Conservation (phyloP, 179 eudicot genomes). For the Nepenthes alata region DNA sequence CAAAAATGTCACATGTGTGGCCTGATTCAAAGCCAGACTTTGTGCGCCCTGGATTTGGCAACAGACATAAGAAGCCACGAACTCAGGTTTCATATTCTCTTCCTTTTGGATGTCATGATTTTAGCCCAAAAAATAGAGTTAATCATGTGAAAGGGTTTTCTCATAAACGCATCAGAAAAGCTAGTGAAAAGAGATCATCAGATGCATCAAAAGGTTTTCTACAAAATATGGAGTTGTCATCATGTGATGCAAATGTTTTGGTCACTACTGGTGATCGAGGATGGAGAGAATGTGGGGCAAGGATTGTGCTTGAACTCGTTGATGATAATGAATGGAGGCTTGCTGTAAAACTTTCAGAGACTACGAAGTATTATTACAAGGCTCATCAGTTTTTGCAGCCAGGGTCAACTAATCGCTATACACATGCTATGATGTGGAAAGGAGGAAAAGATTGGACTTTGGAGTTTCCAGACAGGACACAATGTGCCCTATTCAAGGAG, state of each 20-base stretch:
- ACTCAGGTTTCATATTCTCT: constrained; percentile 76
- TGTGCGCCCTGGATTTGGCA: constrained; percentile 35
- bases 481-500: constrained; percentile 82
- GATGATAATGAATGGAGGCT: constrained; percentile 82
- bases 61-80: constrained; percentile 76
- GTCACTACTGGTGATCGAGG: constrained; percentile 60
- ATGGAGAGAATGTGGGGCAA: constrained; percentile 86
- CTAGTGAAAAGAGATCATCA: constrained; percentile 49
- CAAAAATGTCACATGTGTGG: constrained; percentile 28
- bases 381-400: constrained; percentile 70
- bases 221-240: constrained; percentile 36
- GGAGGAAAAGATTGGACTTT: constrained; percentile 90
- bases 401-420: constrained; percentile 75
- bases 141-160: constrained; percentile 39
- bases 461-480: constrained; percentile 81
- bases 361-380: constrained; percentile 57
- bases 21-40: constrained; percentile 37
- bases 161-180: constrained; percentile 56
- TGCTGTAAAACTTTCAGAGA: constrained; percentile 53
- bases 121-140: constrained; percentile 23
- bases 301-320: constrained; percentile 52
- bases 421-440: constrained; percentile 99
- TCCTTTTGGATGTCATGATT: constrained; percentile 48
- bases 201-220: constrained; percentile 34
- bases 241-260: constrained; percentile 71